Percentiles rank a stretch among this genome's conserved stretches.
Evolutionary conservation across 257 asterid genomes (phyloP).

Genomic region (Mentha longifolia): DNA sequence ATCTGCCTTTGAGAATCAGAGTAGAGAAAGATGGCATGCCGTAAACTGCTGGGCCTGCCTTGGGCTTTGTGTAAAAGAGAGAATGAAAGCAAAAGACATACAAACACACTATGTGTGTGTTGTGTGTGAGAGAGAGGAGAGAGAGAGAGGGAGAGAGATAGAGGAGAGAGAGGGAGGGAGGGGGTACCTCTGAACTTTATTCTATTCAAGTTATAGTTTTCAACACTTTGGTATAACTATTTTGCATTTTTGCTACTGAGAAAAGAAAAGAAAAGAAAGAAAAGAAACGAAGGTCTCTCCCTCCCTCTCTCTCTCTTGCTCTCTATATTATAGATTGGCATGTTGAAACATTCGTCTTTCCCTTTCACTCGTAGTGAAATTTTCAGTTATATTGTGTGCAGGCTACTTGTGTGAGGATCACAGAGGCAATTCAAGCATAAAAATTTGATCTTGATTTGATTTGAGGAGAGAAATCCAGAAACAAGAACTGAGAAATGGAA

Average conservation of each 20-base stretch:
- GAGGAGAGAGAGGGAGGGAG: conserved; percentile 39
- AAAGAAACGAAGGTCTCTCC: conserved; percentile 17
- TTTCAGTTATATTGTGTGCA: conserved; percentile 23
- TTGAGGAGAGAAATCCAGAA: conserved; percentile 28
- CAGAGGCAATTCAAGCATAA: conserved; percentile 21
- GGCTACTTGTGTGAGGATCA: conserved; percentile 21
- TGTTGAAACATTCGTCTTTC: conserved; percentile 38
- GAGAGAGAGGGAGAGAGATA: no score
- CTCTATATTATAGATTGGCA: conserved; percentile 36
- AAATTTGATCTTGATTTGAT: conserved; percentile 29
- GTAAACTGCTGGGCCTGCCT: conserved; percentile 47
- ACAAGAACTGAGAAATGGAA: conserved; percentile 24
- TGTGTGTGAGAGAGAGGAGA: conserved; percentile 42
- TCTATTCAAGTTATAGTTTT: conserved; percentile 58
- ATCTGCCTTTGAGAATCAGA: background rate
- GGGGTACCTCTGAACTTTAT: conserved; percentile 56
- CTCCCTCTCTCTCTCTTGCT: conserved; percentile 17
- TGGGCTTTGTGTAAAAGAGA: conserved; percentile 44
- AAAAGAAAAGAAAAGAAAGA: conserved; percentile 33
- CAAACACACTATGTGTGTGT: conserved; percentile 39
- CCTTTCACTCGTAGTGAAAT: background rate
- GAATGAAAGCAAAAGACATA: conserved; percentile 35
- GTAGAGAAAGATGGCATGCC: conserved; percentile 44
- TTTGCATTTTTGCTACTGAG: conserved; percentile 58
- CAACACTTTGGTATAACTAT: conserved; percentile 58